Conservation (phyloP, 2,329 filamentous ascomycete species). For the Pseudogymnoascus sp. region DNA sequence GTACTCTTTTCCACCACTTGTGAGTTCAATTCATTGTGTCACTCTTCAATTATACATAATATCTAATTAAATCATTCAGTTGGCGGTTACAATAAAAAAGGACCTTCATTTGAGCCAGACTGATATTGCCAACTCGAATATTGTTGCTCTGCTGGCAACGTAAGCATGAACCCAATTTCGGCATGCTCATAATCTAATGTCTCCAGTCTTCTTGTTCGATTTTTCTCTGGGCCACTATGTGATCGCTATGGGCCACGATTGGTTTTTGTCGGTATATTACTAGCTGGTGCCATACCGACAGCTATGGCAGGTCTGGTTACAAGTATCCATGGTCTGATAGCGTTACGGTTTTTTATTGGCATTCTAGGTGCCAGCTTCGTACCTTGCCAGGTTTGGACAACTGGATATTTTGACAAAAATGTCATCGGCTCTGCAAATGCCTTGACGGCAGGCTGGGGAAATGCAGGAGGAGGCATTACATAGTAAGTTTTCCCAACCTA, state of each 20-base stretch:
- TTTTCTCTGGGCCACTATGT: conserved; percentile 74
- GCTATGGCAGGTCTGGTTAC: conserved; percentile 73
- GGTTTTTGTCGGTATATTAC: conserved; percentile 71
- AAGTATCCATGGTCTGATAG: conserved; percentile 58
- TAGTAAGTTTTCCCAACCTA: conserved; percentile 75
- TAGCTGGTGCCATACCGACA: conserved; percentile 71
- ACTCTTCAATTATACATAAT: neutral
- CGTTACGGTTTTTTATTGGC: conserved; percentile 71
- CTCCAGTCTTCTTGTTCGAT: conserved; percentile 56
- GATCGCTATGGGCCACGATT: conserved; percentile 74
- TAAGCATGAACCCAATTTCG: conserved; percentile 22
- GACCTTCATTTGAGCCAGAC: conserved; percentile 64
- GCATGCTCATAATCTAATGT: neutral
- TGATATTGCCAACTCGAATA: conserved; percentile 83
- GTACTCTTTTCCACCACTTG: conserved; percentile 54
- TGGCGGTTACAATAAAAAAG: conserved; percentile 65
- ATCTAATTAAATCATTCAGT: neutral
- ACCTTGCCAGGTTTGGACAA: conserved; percentile 87
- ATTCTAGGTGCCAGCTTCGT: conserved; percentile 74
- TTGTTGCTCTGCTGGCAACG: conserved; percentile 69
- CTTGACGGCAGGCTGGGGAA: conserved; percentile 76
- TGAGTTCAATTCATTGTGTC: conserved; percentile 34
- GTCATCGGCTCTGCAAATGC: conserved; percentile 84
- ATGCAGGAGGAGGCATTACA: conserved; percentile 81
- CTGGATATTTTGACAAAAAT: conserved; percentile 88